Evolutionary conservation across 176 grass and related monocot genomes (phyloP).

Genomic region (Panicum miliaceum): DNA sequence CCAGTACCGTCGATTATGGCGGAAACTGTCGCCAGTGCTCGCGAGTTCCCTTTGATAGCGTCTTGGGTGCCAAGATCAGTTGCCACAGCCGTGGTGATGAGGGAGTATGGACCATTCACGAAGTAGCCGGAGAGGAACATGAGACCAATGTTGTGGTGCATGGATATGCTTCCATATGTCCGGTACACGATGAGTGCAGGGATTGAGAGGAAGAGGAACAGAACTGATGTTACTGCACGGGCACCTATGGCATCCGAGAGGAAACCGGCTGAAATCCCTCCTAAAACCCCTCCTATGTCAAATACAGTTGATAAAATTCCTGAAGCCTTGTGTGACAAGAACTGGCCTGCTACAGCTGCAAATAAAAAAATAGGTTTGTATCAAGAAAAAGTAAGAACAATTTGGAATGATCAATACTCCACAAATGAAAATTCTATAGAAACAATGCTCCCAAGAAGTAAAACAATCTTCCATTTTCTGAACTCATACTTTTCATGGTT

Average conservation of each 20-base stretch:
- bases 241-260: constrained; percentile 73
- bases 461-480: background rate
- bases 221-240: constrained; percentile 65
- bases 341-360: constrained; percentile 78
- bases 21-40: constrained; percentile 86
- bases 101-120: constrained; percentile 93
- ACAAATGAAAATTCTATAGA: background rate
- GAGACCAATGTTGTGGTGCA: constrained; percentile 72
- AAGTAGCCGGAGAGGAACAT: constrained; percentile 95
- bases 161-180: constrained; percentile 78
- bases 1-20: constrained; percentile 91
- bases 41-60: constrained; percentile 71
- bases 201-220: constrained; percentile 89
- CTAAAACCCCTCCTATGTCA: constrained; percentile 87
- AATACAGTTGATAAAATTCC: constrained; percentile 90
- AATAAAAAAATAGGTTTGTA: background rate
- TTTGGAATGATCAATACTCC: background rate
- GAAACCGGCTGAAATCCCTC: constrained; percentile 81
- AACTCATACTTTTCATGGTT: background rate
- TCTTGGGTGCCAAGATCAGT: constrained; percentile 95
- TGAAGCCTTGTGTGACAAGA: constrained; percentile 87
- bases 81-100: constrained; percentile 95
- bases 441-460: background rate
- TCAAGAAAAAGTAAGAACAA: constrained; percentile 8
- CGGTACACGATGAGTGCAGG: constrained; percentile 79